Percentiles rank a stretch among this genome's conserved stretches.
These are phyloP conservation scores for Allium fistulosum DNA, from an alignment of 106 monocot species.

Conservation along the genomic window DNA sequence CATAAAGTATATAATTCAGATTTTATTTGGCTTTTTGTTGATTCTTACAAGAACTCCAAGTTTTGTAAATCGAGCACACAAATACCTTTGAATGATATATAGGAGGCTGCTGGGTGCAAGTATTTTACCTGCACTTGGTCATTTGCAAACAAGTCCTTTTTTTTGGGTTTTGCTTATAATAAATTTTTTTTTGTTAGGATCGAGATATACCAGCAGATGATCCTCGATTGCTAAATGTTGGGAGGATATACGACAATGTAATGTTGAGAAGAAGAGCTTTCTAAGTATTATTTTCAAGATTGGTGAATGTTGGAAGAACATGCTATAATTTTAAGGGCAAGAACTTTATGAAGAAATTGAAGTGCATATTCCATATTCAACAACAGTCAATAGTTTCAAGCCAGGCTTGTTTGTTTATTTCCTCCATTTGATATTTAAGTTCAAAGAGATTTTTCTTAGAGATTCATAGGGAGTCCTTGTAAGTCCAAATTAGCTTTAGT, in stretches of 20 bases:
- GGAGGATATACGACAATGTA: constrained; percentile 45
- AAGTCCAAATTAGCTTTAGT: neutral
- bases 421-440: neutral
- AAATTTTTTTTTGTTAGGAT: constrained; percentile 28
- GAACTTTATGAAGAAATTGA: too few species aligned
- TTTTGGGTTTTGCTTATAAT: neutral
- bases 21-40: too few species aligned
- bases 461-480: neutral
- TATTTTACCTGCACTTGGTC: too few species aligned
- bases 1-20: too few species aligned
- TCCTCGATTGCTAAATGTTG: constrained; percentile 64
- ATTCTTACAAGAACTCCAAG: too few species aligned
- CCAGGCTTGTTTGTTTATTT: neutral
- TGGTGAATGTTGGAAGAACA: too few species aligned
- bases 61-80: too few species aligned
- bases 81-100: too few species aligned
- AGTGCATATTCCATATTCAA: too few species aligned
- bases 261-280: neutral
- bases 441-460: neutral
- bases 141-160: neutral
- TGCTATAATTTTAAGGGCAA: too few species aligned
- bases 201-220: constrained; percentile 83
- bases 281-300: too few species aligned
- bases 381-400: neutral
- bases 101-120: too few species aligned